Percentiles rank a stretch among this genome's conserved stretches.
phyloP scores from a whole-genome alignment of 2,329 filamentous ascomycete species.

The Ascochyta pisi region DNA sequence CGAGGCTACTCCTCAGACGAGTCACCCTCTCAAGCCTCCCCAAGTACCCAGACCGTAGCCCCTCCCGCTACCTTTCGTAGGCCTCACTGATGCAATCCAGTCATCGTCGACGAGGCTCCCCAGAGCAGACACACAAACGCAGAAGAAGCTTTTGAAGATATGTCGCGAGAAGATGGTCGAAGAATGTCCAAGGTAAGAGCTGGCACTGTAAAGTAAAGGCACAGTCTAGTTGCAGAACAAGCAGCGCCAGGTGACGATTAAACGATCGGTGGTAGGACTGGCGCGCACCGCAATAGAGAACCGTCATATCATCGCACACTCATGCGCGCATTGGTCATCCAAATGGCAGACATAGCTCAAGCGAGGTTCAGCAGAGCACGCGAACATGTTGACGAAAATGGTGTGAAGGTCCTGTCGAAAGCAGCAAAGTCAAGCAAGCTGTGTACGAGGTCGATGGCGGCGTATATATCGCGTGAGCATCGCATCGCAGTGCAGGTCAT shows the following conservation, averaged over 20 bases:
- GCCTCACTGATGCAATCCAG: no score
- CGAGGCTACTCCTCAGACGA: no score
- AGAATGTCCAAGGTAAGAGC: slow-evolving; percentile 1
- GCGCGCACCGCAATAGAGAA: not conserved
- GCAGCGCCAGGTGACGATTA: not conserved
- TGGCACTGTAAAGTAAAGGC: not conserved
- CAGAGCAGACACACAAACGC: not conserved
- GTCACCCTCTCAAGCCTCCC: no score
- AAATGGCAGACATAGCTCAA: slow-evolving; percentile 10
- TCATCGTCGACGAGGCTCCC: no score
- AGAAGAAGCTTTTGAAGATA: slow-evolving; percentile 3
- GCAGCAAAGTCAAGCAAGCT: slow-evolving; percentile 15
- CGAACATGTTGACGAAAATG: slow-evolving; percentile 10
- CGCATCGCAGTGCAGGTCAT: slow-evolving; percentile 32
- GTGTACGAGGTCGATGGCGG: slow-evolving; percentile 6
- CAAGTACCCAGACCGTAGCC: no score
- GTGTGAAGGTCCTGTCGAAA: not conserved
- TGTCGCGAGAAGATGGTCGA: not conserved
- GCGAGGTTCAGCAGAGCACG: slow-evolving; percentile 13
- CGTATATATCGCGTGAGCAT: slow-evolving; percentile 13
- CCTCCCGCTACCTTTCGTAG: no score
- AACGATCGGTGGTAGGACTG: not conserved
- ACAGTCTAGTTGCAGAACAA: slow-evolving; percentile 10
- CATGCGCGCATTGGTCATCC: slow-evolving; percentile 8
- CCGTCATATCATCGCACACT: not conserved